These are phyloP conservation scores for Blastobotrys malaysiensis DNA, from an alignment of 1,139 yeast genomes.

Conservation along the genomic window DNA sequence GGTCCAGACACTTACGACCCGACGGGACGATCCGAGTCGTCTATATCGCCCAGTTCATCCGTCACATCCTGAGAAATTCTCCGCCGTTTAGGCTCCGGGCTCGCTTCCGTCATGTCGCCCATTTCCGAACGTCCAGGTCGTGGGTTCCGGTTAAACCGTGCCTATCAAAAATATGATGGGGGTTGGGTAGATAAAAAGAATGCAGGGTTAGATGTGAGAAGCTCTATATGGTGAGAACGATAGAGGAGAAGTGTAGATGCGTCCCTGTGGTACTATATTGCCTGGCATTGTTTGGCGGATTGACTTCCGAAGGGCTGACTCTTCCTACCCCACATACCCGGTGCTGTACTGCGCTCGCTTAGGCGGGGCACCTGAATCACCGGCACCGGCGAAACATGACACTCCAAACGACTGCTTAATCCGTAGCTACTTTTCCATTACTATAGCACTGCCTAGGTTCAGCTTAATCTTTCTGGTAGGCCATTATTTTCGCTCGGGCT, in stretches of 20 bases:
- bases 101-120: neutral
- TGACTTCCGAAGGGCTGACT: neutral
- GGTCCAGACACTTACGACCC: conserved; percentile 9
- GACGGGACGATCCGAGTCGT: conserved; percentile 1
- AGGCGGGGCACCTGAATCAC: neutral
- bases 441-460: too few species aligned
- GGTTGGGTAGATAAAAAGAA: neutral
- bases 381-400: neutral
- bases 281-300: neutral
- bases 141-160: too few species aligned
- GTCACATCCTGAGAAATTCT: neutral
- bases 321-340: neutral
- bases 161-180: neutral
- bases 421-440: too few species aligned
- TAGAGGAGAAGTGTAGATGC: neutral
- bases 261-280: neutral
- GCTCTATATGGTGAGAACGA: neutral
- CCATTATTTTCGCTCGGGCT: too few species aligned
- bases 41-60: neutral
- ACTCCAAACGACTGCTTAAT: too few species aligned
- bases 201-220: neutral
- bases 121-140: neutral
- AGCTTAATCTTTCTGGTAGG: too few species aligned
- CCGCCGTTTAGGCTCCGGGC: neutral
- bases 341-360: neutral